Evolutionary conservation across 768 basidiomycete genomes (phyloP).

Genomic region (Gymnopilus dilepis): DNA sequence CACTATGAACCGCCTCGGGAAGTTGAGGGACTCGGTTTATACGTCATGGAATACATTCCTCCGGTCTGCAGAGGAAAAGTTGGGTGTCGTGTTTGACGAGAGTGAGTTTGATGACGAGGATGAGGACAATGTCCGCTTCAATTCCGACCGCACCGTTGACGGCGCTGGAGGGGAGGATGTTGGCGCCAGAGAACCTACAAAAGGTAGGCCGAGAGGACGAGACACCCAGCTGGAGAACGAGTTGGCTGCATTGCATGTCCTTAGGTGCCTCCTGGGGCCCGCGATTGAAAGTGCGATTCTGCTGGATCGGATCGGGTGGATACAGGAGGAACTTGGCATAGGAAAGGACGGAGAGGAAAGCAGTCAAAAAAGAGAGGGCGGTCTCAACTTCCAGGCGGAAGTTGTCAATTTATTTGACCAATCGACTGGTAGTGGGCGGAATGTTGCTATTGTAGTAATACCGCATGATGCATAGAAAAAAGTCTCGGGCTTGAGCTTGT

Average conservation of each 20-base stretch:
- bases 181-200: not conserved
- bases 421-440: conserved; percentile 71
- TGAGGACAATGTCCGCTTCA: not conserved
- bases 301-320: conserved; percentile 64
- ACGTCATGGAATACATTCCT: conserved; percentile 55
- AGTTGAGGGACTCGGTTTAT: conserved; percentile 56
- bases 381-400: conserved; percentile 33
- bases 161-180: not conserved
- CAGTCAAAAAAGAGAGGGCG: not conserved
- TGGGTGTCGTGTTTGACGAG: conserved; percentile 28
- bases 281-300: conserved; percentile 69
- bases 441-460: conserved; percentile 64
- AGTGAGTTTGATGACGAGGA: conserved; percentile 6
- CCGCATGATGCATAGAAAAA: conserved; percentile 29
- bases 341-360: not conserved
- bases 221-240: conserved; percentile 19
- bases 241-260: conserved; percentile 64
- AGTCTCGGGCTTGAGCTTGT: no score
- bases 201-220: conserved; percentile 14
- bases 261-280: conserved; percentile 74
- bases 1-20: conserved; percentile 54
- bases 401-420: conserved; percentile 78
- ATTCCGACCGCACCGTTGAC: not conserved
- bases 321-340: conserved; percentile 28
- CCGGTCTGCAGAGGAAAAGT: conserved; percentile 26